phyloP scores from a whole-genome alignment of 1,284 basidiomycete genomes.

The Rhodotorula sp. region DNA sequence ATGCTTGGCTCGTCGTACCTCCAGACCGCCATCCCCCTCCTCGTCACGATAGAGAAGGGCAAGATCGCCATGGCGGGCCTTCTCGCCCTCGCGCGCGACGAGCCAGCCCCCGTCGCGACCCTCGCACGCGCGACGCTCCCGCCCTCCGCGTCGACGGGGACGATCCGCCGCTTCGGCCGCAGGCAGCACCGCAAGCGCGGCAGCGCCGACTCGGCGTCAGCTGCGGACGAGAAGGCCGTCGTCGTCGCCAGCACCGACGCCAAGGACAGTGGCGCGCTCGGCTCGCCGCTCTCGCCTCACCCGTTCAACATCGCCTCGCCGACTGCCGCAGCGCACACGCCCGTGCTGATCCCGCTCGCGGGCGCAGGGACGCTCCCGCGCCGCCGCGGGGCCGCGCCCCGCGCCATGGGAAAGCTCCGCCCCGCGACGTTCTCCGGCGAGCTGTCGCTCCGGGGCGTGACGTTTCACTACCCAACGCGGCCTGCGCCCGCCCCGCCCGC shows the following conservation, averaged over 20 bases:
- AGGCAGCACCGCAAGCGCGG: background rate
- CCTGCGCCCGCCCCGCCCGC: constrained; percentile 57
- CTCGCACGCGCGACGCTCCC: background rate
- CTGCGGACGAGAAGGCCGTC: constrained; percentile 1
- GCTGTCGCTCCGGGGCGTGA: constrained; percentile 71
- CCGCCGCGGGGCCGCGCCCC: constrained; percentile 8
- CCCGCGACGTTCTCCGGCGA: constrained; percentile 62
- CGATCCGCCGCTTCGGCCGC: background rate
- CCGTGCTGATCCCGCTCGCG: constrained; percentile 34
- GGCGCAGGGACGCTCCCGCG: constrained; percentile 1
- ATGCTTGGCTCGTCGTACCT: constrained; percentile 83
- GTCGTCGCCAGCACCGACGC: background rate
- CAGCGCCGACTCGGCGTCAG: background rate
- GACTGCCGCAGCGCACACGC: constrained; percentile 14
- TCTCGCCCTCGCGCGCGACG: constrained; percentile 22
- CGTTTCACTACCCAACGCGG: constrained; percentile 84
- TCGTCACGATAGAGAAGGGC: constrained; percentile 78
- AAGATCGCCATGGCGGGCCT: constrained; percentile 79
- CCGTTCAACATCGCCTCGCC: constrained; percentile 17
- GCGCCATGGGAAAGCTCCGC: constrained; percentile 44
- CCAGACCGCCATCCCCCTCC: constrained; percentile 78
- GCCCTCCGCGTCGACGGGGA: background rate
- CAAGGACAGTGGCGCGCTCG: background rate
- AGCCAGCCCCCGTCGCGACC: background rate
- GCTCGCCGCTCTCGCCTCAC: constrained; percentile 22